Percentiles rank a stretch among this genome's conserved stretches.
phyloP scores from a whole-genome alignment of 805 yeast species.

The Yarrowia keelungensis region DNA sequence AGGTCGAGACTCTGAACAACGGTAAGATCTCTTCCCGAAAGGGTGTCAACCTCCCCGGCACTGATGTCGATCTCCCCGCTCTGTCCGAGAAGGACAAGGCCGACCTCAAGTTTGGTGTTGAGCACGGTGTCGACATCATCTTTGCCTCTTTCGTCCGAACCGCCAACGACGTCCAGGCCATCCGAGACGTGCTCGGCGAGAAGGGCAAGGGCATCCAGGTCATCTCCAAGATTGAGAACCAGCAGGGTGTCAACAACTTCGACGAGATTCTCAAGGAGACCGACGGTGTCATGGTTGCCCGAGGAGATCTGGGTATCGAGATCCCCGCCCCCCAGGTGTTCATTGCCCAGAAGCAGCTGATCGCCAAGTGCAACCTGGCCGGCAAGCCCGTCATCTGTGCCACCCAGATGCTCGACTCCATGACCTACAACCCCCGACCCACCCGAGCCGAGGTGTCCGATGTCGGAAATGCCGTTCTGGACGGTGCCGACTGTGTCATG shows the following conservation, averaged over 20 bases:
- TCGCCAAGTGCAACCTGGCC: conserved; percentile 98
- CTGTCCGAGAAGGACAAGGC: conserved; percentile 94
- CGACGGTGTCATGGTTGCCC: conserved; percentile 99
- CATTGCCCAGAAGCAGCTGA: conserved; percentile 97
- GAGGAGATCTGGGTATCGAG: conserved; percentile 99
- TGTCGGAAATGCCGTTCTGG: conserved; percentile 98
- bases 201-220: conserved; percentile 96
- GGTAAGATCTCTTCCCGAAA: conserved; percentile 97
- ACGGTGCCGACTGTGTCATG: conserved; percentile 99
- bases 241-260: conserved; percentile 99
- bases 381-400: conserved; percentile 99
- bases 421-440: conserved; percentile 99
- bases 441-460: conserved; percentile 99
- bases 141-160: conserved; percentile 98
- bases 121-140: conserved; percentile 96
- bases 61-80: conserved; percentile 98
- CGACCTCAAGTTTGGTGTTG: conserved; percentile 94
- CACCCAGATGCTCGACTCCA: conserved; percentile 99
- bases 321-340: conserved; percentile 99
- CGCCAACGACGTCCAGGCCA: conserved; percentile 85
- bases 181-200: conserved; percentile 94
- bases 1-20: conserved; percentile 87
- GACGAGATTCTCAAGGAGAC: conserved; percentile 94
- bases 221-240: conserved; percentile 97
- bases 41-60: conserved; percentile 99